Evolutionary conservation across 2,329 filamentous ascomycete genomes (phyloP), one percentile per base, ranked within the genome.

Genomic region (Pseudocercospora macadamiae): DNA sequence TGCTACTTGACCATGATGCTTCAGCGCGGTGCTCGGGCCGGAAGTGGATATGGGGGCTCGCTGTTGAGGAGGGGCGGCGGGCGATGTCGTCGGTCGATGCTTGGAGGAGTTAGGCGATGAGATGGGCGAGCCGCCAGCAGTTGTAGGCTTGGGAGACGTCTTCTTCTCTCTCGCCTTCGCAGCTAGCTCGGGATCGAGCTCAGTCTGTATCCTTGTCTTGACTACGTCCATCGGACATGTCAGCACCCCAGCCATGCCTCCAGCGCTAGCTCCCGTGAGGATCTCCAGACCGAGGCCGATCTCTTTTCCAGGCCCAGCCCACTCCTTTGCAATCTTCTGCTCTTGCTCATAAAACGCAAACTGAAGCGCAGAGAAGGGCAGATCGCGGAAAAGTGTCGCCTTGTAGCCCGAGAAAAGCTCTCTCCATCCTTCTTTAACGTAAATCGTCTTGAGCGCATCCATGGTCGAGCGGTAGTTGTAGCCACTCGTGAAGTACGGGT

Each of bases 341-440:
- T 93, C 93, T 75, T 97, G 91, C 75, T 99, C 95, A 80, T 96
- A 99, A 73, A 99, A 97, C 70, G 96, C 93, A 76, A 99, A 97
- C 72, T 99, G 95, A 9, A 99, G 79, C 0, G 95, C 95, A 0
- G 93, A 97, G 73, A 97, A 99, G 1, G 95, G 95, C 19, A 99
- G 82, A 70, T 99, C 95, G 59, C 95, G 89, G 77, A 90, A 95
- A 2, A 99, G 85, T 0, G 95, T 99, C 9, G 95, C 95, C 74
- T 95, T 95, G 79, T 96, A 99, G n/a, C 95, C 95, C 68, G 96
- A 89, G 74, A 97, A 99, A 21, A 99, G 83, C 16, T 96, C 95
- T 0, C 85, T 81, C 54, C 91, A 82, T 0, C 95, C 96, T 77
- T 99, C 95, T 39, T 83, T 82, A 36, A 87, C 86, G 14, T 92